Percentiles rank a stretch among this genome's conserved stretches.
These are phyloP conservation scores for Colletotrichum scovillei DNA, from an alignment of 2,329 filamentous ascomycete species.

Conservation along the genomic window DNA sequence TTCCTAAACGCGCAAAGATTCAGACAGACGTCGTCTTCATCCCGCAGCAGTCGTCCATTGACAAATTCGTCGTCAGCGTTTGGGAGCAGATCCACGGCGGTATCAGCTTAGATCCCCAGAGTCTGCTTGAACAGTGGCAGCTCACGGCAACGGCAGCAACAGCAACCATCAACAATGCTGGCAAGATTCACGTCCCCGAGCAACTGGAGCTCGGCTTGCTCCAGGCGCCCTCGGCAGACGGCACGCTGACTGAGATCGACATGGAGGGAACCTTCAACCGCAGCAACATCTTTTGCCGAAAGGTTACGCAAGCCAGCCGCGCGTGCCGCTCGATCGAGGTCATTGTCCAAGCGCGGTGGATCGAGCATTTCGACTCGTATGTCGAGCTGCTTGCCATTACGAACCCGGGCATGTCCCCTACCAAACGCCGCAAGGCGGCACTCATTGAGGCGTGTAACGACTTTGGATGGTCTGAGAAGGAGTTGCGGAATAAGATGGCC, in stretches of 20 bases:
- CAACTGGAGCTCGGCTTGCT: conserved; percentile 29
- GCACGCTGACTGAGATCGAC: conserved; percentile 19
- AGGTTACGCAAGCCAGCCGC: conserved; percentile 55
- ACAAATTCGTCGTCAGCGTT: conserved; percentile 46
- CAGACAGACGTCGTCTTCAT: conserved; percentile 22
- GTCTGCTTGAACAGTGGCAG: conserved; percentile 42
- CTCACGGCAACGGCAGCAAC: conserved; percentile 35
- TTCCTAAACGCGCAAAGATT: conserved; percentile 37
- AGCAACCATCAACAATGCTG: conserved; percentile 36
- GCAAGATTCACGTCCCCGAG: conserved; percentile 30
- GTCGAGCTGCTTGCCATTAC: conserved; percentile 53
- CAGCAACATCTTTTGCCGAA: conserved; percentile 46
- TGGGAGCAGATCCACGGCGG: conserved; percentile 48
- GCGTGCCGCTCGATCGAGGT: conserved; percentile 68
- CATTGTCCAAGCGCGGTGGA: conserved; percentile 68
- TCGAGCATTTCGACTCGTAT: conserved; percentile 64
- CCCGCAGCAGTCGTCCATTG: conserved; percentile 38
- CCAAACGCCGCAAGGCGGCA: conserved; percentile 62
- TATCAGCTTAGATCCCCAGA: conserved; percentile 42
- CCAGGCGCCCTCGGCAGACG: conserved; percentile 30
- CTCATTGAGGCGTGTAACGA: conserved; percentile 64
- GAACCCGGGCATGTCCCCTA: conserved; percentile 52
- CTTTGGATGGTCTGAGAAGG: conserved; percentile 68
- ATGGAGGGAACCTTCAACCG: conserved; percentile 42
- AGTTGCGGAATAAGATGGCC: conserved; percentile 61